Base-by-base conservation (phyloP, 2,329 filamentous ascomycete species). In the Neoscytalidium dimidiatum region DNA sequence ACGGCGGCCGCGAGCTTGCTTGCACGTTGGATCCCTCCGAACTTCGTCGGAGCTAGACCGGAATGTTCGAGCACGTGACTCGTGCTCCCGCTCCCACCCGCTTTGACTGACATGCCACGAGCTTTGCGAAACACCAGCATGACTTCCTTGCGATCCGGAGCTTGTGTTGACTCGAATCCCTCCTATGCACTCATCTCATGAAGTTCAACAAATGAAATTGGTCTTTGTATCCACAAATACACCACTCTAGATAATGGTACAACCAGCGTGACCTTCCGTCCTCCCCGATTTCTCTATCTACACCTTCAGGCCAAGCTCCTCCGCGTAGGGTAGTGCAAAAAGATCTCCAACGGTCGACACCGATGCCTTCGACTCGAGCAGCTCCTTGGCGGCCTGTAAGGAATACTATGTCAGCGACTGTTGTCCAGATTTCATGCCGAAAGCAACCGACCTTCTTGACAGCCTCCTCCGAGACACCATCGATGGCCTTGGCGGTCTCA, bases 281-380 rank as follows among this genome's bases (percentile, higher is more conserved):
- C 60, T 31, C 62, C 29, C 14, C 46, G n/a, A 62, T 46, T 63
- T 68, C 68, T 71, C 70, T 80, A 81, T 87, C 87, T 96, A 99
- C 86, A 97, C 92, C 79, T 90, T 92, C 77, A 99, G 87, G 73
- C 94, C 96, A 78, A 99, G 85, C 77, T 99, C 95, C 82, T 94
- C 92, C 70, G 93, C 95, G 77, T 90, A 99, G 65, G 95, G 95
- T 77, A 99, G 88, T 74, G 90, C 86, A 80, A 92, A 90, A 73
- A 99, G 86, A 78, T 99, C 95, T 79, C 95, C 95, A 68, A 98
- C 93, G 66, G 92, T 86, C 68, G 92, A 90, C 68, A 97, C 91
- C 62, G 92, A 90, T 60, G 94, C 94, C 86, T 94, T 98, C 80
- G 88, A 88, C 71, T 94, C 90, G 69, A 98, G 84, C 72, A 97